A percentile compares a stretch with the other conserved stretches of the same genome.
Conservation (phyloP, 148 eudicot species). For the Nepenthes gracilis region DNA sequence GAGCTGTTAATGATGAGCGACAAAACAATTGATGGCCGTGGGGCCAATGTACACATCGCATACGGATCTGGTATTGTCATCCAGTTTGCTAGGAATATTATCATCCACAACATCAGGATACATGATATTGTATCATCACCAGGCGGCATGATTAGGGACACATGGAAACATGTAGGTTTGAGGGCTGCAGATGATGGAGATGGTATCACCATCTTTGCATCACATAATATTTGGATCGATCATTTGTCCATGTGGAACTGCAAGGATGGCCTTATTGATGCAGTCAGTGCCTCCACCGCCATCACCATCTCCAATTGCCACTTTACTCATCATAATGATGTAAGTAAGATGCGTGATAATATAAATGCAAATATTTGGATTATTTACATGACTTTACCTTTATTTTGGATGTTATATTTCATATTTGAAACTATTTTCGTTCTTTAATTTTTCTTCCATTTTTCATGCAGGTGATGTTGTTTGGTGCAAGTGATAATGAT, state of each 20-base stretch:
- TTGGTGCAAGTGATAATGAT: constrained; percentile 31
- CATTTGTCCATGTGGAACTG: constrained; percentile 54
- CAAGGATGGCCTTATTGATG: constrained; percentile 63
- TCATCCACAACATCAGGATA: constrained; percentile 46
- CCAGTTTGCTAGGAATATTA: constrained; percentile 45
- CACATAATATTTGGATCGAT: constrained; percentile 64
- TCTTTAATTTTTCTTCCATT: too few relatives aligned
- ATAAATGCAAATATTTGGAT: neutral
- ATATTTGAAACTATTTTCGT: neutral
- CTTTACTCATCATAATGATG: constrained; percentile 57
- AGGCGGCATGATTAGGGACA: constrained; percentile 44
- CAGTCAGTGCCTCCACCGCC: constrained; percentile 42
- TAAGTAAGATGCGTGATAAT: constrained; percentile 8
- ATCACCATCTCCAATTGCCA: constrained; percentile 71
- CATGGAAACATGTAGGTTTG: constrained; percentile 35
- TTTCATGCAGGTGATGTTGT: constrained; percentile 34
- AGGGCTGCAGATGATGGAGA: constrained; percentile 56
- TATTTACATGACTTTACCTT: neutral
- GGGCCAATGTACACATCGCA: constrained; percentile 38
- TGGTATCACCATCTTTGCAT: constrained; percentile 42
- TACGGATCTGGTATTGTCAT: constrained; percentile 63
- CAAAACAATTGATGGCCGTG: constrained; percentile 87
- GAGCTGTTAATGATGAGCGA: constrained; percentile 47
- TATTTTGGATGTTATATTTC: neutral
- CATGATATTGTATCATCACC: constrained; percentile 19